Evolutionary conservation across 306 rosid species (phyloP).

Genomic region (Inga laurina): DNA sequence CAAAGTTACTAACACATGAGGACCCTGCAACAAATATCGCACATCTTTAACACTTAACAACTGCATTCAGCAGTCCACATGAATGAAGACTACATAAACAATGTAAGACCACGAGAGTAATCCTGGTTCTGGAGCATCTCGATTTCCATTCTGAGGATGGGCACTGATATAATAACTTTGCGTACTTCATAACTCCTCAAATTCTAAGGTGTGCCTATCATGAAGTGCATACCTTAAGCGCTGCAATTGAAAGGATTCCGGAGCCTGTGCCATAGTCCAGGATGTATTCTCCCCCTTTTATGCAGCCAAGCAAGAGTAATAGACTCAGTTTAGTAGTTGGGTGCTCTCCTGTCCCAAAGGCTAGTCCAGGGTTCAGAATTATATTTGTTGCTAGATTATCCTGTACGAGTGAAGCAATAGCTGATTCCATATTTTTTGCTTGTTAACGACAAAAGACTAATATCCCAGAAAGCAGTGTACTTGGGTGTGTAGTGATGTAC

Average conservation of each 20-base stretch:
- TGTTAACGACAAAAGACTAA: not conserved
- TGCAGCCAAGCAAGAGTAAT: slow-evolving; percentile 58
- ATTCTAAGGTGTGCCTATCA: not conserved
- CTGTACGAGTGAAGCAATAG: slow-evolving; percentile 34
- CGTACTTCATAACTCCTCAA: slow-evolving; percentile 22
- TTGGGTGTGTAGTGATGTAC: not conserved
- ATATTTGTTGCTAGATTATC: slow-evolving; percentile 77
- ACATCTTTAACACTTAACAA: not conserved
- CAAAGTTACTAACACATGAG: not conserved
- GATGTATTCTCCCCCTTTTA: slow-evolving; percentile 75
- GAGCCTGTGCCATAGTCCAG: slow-evolving; percentile 95
- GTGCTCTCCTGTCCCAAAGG: slow-evolving; percentile 96
- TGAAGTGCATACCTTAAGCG: slow-evolving; percentile 67
- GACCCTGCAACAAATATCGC: not conserved
- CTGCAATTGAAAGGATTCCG: slow-evolving; percentile 91
- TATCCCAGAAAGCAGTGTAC: not conserved
- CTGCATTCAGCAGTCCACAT: slow-evolving; percentile 17
- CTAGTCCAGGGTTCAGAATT: slow-evolving; percentile 77
- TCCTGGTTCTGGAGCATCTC: slow-evolving; percentile 5
- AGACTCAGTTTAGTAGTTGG: slow-evolving; percentile 82
- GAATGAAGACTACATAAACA: slow-evolving; percentile 4
- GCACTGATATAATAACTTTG: not conserved
- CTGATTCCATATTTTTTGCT: not conserved
- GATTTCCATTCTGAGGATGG: not conserved
- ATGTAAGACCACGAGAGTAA: not conserved